Evolutionary conservation across 768 basidiomycete species (phyloP).

Genomic region (Sarcodon sp.): DNA sequence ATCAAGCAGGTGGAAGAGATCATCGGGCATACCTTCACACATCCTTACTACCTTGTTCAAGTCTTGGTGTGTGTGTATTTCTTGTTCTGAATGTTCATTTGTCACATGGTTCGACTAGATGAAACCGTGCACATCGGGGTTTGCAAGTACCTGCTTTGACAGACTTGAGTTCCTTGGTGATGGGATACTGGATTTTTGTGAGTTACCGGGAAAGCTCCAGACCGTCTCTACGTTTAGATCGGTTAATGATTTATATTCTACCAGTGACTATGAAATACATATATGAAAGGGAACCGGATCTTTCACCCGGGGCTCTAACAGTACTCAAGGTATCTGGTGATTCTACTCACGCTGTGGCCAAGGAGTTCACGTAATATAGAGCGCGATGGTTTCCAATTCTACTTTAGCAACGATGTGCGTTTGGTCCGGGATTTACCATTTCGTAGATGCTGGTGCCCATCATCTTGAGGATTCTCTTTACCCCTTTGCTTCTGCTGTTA

Average conservation of each 20-base stretch:
- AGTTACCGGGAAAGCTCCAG: slow-evolving; percentile 12
- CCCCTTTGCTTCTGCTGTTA: slow-evolving; percentile 37
- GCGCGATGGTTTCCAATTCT: slow-evolving; percentile 79
- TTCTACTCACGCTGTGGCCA: neutral
- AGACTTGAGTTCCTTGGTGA: slow-evolving; percentile 81
- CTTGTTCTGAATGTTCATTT: slow-evolving; percentile 15
- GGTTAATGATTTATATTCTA: slow-evolving; percentile 2
- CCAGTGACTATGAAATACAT: slow-evolving; percentile 67
- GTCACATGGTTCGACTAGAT: neutral
- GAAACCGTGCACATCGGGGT: slow-evolving; percentile 9
- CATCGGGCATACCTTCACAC: slow-evolving; percentile 47
- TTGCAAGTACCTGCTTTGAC: slow-evolving; percentile 50
- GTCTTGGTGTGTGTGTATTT: slow-evolving; percentile 43
- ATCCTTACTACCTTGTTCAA: slow-evolving; percentile 53
- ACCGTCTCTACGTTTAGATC: neutral
- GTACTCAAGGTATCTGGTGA: slow-evolving; percentile 47
- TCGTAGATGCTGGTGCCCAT: slow-evolving; percentile 46
- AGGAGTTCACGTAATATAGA: slow-evolving; percentile 24
- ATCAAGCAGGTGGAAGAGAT: slow-evolving; percentile 47
- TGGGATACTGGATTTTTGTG: slow-evolving; percentile 75
- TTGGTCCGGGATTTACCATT: slow-evolving; percentile 46
- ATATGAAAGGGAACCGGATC: slow-evolving; percentile 44
- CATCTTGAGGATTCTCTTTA: slow-evolving; percentile 36
- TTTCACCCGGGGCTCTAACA: slow-evolving; percentile 69
- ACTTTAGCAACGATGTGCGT: slow-evolving; percentile 69